Evolutionary conservation across 2,329 filamentous ascomycete species (phyloP), one percentile per base, ranked within the genome.

Genomic region (Pyricularia grisea): DNA sequence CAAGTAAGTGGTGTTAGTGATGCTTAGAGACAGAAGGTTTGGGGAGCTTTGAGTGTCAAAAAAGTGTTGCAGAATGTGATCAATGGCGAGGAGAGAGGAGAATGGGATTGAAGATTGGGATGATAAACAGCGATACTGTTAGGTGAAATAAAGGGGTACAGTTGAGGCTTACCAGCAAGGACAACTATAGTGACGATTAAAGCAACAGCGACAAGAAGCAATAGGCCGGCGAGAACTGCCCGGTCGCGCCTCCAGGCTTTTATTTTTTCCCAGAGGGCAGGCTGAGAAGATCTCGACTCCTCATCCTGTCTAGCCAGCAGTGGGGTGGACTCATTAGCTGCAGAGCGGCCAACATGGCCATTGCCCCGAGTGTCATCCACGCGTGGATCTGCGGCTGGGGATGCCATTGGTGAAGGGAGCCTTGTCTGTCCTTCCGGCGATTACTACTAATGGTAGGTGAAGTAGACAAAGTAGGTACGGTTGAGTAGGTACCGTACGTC

Each of bases 391-490:
- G 58, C 67, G n/a, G 31, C 23, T 2, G 28, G 17, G 58, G 27
- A 28, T 11, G 61, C 31, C 58, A 68, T 23, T n/a, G 23, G 17
- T 6, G 31, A 36, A 28, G 28, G 63, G 31, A 28, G 14, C 42
- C 5, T 30, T 58, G 50, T 28, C 28, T 50, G 50, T 28, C 55
- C 66, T 50, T 23, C 50, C 66, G 28, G 55, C 4, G 0, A 79
- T 84, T 50, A 50, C 42, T 5, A 50, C 17, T 20, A 50, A 20
- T 7, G 42, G 42, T 50, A 50, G 42, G 42, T 50, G 42, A 50
- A 20, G 36, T 4, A 42, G 7, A 20, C 31, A 33, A 33, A 33
- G 31, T 33, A 33, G 9, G 31, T 10, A 33, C 9, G 11, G 33
- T 36, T 14, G 11, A 2, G 10, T 36, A 36, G 33, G 33, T 36